phyloP scores from a whole-genome alignment of 148 eudicot genomes.

The Limonium bicolor region DNA sequence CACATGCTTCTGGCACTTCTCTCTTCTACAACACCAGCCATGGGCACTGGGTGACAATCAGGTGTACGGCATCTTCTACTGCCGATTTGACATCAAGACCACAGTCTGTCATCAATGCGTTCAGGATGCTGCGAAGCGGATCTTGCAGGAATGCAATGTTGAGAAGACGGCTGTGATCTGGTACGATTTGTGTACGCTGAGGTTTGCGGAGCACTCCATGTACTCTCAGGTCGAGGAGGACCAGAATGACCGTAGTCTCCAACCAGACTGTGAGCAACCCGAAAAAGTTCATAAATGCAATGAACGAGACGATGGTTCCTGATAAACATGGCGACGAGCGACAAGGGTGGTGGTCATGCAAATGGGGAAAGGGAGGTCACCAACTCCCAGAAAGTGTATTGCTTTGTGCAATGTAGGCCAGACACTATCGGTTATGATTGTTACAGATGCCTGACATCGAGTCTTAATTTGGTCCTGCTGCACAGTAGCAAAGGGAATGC shows the following conservation, averaged over 20 bases:
- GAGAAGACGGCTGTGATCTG: neutral
- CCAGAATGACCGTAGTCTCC: neutral
- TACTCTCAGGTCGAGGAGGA: neutral
- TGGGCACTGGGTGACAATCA: too few relatives aligned
- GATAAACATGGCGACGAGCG: neutral
- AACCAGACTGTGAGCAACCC: too few relatives aligned
- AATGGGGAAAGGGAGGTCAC: too few relatives aligned
- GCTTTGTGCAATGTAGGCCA: neutral
- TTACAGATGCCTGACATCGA: neutral
- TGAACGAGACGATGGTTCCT: too few relatives aligned
- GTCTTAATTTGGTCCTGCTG: neutral
- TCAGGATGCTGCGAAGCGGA: neutral
- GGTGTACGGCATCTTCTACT: conserved; percentile 12
- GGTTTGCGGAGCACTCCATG: neutral
- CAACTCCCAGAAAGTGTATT: neutral
- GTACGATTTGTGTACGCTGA: neutral
- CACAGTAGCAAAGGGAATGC: neutral
- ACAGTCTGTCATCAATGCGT: conserved; percentile 6
- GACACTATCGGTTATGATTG: neutral
- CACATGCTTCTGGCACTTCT: too few relatives aligned
- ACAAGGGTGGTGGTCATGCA: neutral
- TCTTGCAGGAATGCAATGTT: neutral
- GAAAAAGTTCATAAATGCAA: too few relatives aligned
- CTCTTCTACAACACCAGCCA: too few relatives aligned
- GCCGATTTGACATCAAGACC: conserved; percentile 7